Evolutionary conservation across 202 grass and related monocot species (phyloP), one percentile per base, ranked within the genome.

Genomic region (Bolboschoenoplectus hybrid): DNA sequence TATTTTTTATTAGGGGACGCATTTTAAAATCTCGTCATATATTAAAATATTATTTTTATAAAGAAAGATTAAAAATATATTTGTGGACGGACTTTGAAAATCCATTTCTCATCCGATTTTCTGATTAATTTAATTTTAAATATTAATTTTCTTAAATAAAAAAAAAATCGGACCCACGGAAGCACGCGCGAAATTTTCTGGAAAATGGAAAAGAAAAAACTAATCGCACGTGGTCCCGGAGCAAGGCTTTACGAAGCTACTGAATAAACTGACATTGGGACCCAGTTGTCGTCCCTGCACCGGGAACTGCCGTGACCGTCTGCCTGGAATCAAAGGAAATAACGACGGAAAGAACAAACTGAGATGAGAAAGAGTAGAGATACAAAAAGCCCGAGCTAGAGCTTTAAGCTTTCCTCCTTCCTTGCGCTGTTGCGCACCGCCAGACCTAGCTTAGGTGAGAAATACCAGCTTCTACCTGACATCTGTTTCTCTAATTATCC

Each of bases 401-500:
- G 67, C 38, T 44, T 17, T 26, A 1, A 4, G 67, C 39, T 44
- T 6, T 16, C 38, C 26, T 26, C 26, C 26, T 26, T 69, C 38
- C 7, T 67, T 40, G 64, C 64, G 64, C 35, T 40, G 40, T 45
- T 44, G 67, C 39, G 67, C 67, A n/a, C 9, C 41, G 26, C 17
- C 41, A 71, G 40, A 71, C 16, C 26, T 26, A 26, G 26, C 26
- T 17, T 58, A 58, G 74, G 75, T 58, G 75, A 79, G 35, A 9
- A 41, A 41, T 9, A 60, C 60, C 75, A 50, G 71, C n/a, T 73
- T 50, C 45, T 26, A 1, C 14, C 9, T 74, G 45, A 41, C n/a
- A 49, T 74, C 34, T 74, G 45, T 76, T 76, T 76, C 72, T 14
- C 9, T 41, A 60, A 41, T 60, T 19, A 50, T 65, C 50, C 41